Base-by-base conservation (phyloP, 2,329 filamentous ascomycete species). In the Cercospora sesami region DNA sequence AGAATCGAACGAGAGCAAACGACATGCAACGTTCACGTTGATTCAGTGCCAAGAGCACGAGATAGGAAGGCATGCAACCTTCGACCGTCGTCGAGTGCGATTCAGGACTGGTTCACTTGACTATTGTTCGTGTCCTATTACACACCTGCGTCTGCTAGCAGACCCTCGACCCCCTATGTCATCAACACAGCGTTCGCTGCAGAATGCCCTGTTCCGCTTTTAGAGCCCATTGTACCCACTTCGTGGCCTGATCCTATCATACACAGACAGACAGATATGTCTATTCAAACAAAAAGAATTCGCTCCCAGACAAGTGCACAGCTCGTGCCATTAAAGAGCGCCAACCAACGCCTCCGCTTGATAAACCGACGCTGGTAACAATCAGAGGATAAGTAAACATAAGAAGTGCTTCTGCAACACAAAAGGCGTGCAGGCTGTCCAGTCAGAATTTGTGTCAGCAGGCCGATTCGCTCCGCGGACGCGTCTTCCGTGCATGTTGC, bases 241-340 rank as follows among this genome's bases (percentile, higher is more conserved):
- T 30, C 48, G 16, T 55, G 26, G 48, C 48, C 48, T 12, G 48
- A 55, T 55, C 48, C 48, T 36, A 59, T 59, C 28, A 26, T 31
- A 66, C 57, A 51, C 58, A 68, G 55, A 51, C 64, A 67, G 45
- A 60, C 62, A 23, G 42, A 67, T 59, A 63, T 45, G 55, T 58
- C 65, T 64, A 67, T 66, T 55, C 61, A 59, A 66, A 68, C 42
- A 60, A 67, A 68, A 28, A 58, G 48, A 63, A 68, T 21, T n/a
- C 63, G 33, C 55, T 26, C 58, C 64, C 66, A 26, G 23, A 42
- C 48, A 23, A 31, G 39, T 36, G 65, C 60, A 59, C 36, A 18
- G n/a, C n/a, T 33, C 45, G 30, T 33, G 60, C 60, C 60, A 51
- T 51, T 48, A 53, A 26, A 18, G 60, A 63, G 60, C 45, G 39